phyloP scores from a whole-genome alignment of 306 rosid species.

The Chamaecrista fasciculata region DNA sequence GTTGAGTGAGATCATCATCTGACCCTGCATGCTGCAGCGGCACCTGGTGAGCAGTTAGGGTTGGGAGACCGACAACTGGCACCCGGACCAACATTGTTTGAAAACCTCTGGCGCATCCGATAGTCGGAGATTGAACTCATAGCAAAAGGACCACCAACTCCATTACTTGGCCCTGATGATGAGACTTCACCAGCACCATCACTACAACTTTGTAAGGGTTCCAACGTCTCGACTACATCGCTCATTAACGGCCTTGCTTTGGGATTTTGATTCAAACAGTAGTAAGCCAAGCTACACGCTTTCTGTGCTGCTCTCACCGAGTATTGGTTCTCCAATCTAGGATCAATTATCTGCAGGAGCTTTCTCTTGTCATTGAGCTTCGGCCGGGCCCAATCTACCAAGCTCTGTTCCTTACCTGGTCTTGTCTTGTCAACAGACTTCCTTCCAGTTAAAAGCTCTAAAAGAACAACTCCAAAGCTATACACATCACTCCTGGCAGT shows the following conservation, averaged over 20 bases:
- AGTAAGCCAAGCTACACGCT: constrained; percentile 99
- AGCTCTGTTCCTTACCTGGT: constrained; percentile 92
- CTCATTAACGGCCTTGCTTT: constrained; percentile 99
- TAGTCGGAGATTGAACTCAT: constrained; percentile 65
- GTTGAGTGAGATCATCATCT: constrained; percentile 54
- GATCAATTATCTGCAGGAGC: constrained; percentile 92
- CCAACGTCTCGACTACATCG: constrained; percentile 95
- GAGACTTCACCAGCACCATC: constrained; percentile 58
- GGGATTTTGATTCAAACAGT: constrained; percentile 96
- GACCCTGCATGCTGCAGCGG: constrained; percentile 80
- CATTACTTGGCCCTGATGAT: constrained; percentile 54
- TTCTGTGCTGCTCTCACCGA: constrained; percentile 96
- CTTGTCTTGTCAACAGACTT: constrained; percentile 93
- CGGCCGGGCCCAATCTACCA: constrained; percentile 99
- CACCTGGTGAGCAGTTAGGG: constrained; percentile 83
- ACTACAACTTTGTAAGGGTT: constrained; percentile 81
- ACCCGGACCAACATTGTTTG: constrained; percentile 77
- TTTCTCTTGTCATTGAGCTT: constrained; percentile 96
- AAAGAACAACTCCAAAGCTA: constrained; percentile 97
- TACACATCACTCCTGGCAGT: constrained; percentile 98
- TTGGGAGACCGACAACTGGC: constrained; percentile 83
- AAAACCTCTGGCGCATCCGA: constrained; percentile 68
- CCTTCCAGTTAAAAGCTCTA: constrained; percentile 96
- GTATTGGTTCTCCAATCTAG: constrained; percentile 90
- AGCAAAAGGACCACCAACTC: constrained; percentile 50